Evolutionary conservation across 768 basidiomycete genomes (phyloP).

Genomic region (Boletus sp.): DNA sequence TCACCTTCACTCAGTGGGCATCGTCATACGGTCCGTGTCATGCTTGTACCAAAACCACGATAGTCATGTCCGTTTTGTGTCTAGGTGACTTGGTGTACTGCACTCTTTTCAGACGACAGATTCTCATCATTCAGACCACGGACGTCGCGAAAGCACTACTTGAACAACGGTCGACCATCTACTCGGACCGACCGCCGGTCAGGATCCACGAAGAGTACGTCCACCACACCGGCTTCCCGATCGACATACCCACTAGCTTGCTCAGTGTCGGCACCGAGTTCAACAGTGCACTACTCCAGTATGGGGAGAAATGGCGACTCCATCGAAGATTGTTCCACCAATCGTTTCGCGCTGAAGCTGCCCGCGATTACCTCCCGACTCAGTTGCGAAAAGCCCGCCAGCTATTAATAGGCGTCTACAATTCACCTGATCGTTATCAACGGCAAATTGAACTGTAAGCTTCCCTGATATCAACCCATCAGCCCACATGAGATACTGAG

Average conservation of each 20-base stretch:
- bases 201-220: constrained; percentile 25
- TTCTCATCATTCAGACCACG: constrained; percentile 33
- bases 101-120: constrained; percentile 29
- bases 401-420: constrained; percentile 19
- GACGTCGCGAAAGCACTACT: constrained; percentile 34
- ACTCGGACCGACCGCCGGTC: constrained; percentile 38
- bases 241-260: neutral
- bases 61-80: neutral
- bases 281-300: constrained; percentile 29
- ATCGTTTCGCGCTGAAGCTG: constrained; percentile 28
- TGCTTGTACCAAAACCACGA: neutral
- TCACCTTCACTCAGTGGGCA: constrained; percentile 34
- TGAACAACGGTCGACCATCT: constrained; percentile 34
- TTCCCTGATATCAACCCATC: neutral
- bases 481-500: neutral
- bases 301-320: constrained; percentile 31
- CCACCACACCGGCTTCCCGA: neutral
- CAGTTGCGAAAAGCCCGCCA: constrained; percentile 30
- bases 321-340: constrained; percentile 34
- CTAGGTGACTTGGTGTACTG: constrained; percentile 33
- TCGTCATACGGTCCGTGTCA: constrained; percentile 20
- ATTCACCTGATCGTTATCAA: constrained; percentile 26
- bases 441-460: constrained; percentile 31
- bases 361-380: constrained; percentile 22
- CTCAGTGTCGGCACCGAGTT: constrained; percentile 30